Evolutionary conservation across 768 basidiomycete genomes (phyloP), one percentile per base, ranked within the genome.

Genomic region (Lentinula lateritia): DNA sequence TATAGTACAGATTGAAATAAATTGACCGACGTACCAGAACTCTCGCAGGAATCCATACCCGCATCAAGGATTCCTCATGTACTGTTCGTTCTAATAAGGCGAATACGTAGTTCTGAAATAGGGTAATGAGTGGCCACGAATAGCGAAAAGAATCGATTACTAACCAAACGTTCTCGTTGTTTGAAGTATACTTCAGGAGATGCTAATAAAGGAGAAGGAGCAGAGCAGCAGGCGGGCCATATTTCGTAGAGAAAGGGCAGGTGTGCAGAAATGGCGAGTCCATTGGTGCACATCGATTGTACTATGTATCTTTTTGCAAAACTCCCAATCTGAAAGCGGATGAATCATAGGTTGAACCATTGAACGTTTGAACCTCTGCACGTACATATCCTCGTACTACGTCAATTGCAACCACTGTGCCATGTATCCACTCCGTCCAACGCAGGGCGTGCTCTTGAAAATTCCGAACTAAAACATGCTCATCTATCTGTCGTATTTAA

Each of bases 181-280:
- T 18, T 36, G 10, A 16, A 38, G 53, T 41, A 55, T 12, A 12
- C 53, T 55, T 35, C 6, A 55, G 56, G 56, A 39, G 56, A 28
- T 34, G 38, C 7, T 39, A 13, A 39, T 39, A 13, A 45, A 43
- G 39, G 28, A 15, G 56, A 18, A 43, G 56, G 28, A 10, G 41
- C 2, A 20, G 41, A 50, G 23, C 50, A 50, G 18, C 23, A 20
- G 10, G 28, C n/a, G 20, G 56, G 56, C 56, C 56, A 58, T 18
- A 58, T 58, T 32, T 58, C 56, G 20, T 8, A 58, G 38, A 58
- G 42, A 32, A 58, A 58, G 18, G 56, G 56, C 6, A 46, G 18
- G 32, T 43, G 32, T 13, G 5, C 35, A 10, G 56, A 18, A 20
- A 46, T 58, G 8, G 28, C n/a, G 12, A 10, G 43, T 6, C 56